phyloP scores from a whole-genome alignment of 31 red algal genomes.

The Odonthalia washingtoniensis region DNA sequence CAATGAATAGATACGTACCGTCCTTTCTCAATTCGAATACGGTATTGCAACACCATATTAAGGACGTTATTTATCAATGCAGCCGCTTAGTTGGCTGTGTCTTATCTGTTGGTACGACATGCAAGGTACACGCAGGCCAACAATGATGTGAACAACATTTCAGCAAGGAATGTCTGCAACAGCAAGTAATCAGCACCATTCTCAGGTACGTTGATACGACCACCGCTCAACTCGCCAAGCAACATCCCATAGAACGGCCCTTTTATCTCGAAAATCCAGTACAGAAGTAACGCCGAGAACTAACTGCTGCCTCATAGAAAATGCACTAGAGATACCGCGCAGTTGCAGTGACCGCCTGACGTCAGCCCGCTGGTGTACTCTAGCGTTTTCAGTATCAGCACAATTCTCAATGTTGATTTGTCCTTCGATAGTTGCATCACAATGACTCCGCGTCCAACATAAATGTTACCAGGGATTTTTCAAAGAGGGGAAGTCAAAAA shows the following conservation, averaged over 20 bases:
- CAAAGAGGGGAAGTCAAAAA: no score
- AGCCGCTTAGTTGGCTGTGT: constrained; percentile 51
- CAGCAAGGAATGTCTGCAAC: constrained; percentile 81
- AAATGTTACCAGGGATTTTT: no score
- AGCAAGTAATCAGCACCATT: constrained; percentile 50
- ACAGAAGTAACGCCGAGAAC: constrained; percentile 60
- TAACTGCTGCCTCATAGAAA: constrained; percentile 67
- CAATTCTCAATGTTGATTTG: constrained; percentile 50
- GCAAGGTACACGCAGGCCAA: constrained; percentile 70
- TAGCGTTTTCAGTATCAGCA: constrained; percentile 56
- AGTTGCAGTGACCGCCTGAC: constrained; percentile 77
- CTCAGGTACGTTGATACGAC: constrained; percentile 39
- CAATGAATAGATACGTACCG: constrained; percentile 52
- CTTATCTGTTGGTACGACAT: constrained; percentile 50
- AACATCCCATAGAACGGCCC: constrained; percentile 66
- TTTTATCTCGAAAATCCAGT: constrained; percentile 68
- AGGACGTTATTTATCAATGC: constrained; percentile 84
- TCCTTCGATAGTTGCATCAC: constrained; percentile 63
- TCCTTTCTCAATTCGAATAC: constrained; percentile 67
- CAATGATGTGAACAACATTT: constrained; percentile 68
- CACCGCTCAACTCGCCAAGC: constrained; percentile 58
- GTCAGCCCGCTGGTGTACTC: constrained; percentile 62
- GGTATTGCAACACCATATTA: constrained; percentile 97
- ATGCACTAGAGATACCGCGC: constrained; percentile 63
- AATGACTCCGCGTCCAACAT: no score